phyloP scores from a whole-genome alignment of 768 basidiomycete genomes.

The Strobilomyces echinocephalus region DNA sequence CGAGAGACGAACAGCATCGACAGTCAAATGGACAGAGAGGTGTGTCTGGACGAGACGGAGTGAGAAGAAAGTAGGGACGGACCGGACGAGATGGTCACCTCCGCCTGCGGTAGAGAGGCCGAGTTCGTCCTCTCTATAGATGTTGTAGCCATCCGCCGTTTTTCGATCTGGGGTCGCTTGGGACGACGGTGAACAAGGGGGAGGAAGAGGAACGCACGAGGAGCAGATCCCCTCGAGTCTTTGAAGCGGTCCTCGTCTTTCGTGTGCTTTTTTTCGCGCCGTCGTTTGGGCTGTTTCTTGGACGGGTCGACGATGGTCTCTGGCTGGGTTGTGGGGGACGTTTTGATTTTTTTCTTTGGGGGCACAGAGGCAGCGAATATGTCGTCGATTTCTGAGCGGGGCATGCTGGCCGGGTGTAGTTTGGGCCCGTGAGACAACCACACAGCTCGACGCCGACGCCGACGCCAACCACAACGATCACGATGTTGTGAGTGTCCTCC shows the following conservation, averaged over 20 bases:
- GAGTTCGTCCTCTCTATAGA: constrained; percentile 83
- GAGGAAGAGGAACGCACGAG: constrained; percentile 46
- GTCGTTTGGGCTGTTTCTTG: constrained; percentile 25
- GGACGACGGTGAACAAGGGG: constrained; percentile 9
- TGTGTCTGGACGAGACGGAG: constrained; percentile 52
- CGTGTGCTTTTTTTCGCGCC: constrained; percentile 27
- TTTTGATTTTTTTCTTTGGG: constrained; percentile 40
- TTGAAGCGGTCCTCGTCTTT: constrained; percentile 50
- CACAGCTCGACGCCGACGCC: constrained; percentile 14
- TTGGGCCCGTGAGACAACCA: constrained; percentile 14
- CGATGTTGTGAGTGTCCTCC: constrained; percentile 31
- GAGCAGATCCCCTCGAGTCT: constrained; percentile 70
- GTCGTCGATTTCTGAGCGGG: constrained; percentile 78
- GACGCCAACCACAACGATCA: constrained; percentile 11
- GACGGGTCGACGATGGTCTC: constrained; percentile 71
- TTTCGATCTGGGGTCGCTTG: constrained; percentile 51
- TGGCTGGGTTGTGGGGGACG: constrained; percentile 23
- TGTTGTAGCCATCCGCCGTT: constrained; percentile 74
- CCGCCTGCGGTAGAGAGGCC: constrained; percentile 65
- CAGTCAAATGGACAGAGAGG: constrained; percentile 87
- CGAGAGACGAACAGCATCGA: constrained; percentile 66
- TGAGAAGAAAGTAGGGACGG: constrained; percentile 12
- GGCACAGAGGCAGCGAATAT: constrained; percentile 58
- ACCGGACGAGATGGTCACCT: constrained; percentile 43
- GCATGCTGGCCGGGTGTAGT: constrained; percentile 28